Evolutionary conservation across 1,284 basidiomycete genomes (phyloP).

Genomic region (Austroboletus rostrupii): DNA sequence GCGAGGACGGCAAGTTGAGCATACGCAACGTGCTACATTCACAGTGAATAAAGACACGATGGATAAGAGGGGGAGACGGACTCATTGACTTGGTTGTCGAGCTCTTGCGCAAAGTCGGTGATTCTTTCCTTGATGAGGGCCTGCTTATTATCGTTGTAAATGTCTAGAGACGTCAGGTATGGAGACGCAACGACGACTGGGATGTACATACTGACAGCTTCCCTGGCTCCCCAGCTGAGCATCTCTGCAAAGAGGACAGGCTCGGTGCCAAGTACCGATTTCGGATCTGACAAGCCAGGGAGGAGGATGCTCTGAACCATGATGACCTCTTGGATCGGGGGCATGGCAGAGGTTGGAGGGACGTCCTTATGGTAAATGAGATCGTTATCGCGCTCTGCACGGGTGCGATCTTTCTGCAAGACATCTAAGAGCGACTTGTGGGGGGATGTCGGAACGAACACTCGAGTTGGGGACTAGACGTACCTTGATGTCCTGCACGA

Average conservation of each 20-base stretch:
- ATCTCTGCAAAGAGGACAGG: conserved; percentile 74
- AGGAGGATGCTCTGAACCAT: conserved; percentile 70
- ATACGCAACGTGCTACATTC: conserved; percentile 58
- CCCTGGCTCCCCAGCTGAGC: conserved; percentile 83
- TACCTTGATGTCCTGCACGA: conserved; percentile 78
- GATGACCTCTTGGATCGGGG: conserved; percentile 60
- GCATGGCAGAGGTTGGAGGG: conserved; percentile 68
- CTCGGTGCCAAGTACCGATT: conserved; percentile 42
- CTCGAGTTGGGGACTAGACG: neutral
- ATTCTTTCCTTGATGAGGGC: conserved; percentile 73
- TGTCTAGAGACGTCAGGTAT: conserved; percentile 44
- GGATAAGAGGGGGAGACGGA: conserved; percentile 33
- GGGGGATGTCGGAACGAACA: neutral
- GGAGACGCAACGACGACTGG: neutral
- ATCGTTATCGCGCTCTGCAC: conserved; percentile 91
- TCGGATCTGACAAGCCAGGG: conserved; percentile 61
- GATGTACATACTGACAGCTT: conserved; percentile 73
- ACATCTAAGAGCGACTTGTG: conserved; percentile 60
- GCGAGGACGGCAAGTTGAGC: conserved; percentile 79
- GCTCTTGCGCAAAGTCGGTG: conserved; percentile 55
- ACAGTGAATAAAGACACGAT: conserved; percentile 2
- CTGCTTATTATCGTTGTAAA: conserved; percentile 84
- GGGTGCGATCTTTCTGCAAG: conserved; percentile 64
- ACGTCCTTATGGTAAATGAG: conserved; percentile 92
- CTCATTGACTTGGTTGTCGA: conserved; percentile 66